Evolutionary conservation across 805 yeast species (phyloP), one percentile per base, ranked within the genome.

Genomic region (Saccharomyces kudriavzevii): DNA sequence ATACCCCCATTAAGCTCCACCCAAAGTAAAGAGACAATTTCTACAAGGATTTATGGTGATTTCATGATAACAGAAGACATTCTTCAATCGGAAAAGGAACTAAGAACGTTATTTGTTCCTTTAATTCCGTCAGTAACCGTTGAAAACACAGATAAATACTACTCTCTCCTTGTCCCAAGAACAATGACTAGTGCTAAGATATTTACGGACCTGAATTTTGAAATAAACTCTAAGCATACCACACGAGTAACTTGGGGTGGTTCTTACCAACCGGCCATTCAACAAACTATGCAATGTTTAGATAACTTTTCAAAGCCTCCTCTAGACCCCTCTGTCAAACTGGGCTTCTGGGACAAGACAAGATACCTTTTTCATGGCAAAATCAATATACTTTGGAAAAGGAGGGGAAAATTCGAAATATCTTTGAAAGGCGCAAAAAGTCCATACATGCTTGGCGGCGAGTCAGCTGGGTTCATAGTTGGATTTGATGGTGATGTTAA

Each of bases 311-410:
- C 95, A 0, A 91, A 92, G 66, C 96, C 96, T 0, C 96, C 95
- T 0, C 71, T 87, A 14, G 98, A 91, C 66, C 91, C 91, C 0
- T 88, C 96, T 1, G 78, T 81, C 3, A 86, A 85, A 60, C 71
- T 89, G 13, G 98, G 98, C 0, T 84, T 90, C 60, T 91, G 98
- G 98, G 98, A 91, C 69, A 92, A 90, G 66, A 69, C 89, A 27
- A 73, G 96, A 49, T 76, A 83, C 28, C 75, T 85, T 14, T 72
- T 89, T 60, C 97, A 91, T 71, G 96, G 96, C 0, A 77, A 80
- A 20, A 69, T 84, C 51, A 69, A 67, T 2, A 74, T 89, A 52
- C 64, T 70, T 14, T 79, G 87, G 76, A 69, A 70, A 2, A 68
- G 79, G 24, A 72, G 77, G 1, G 78, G 82, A 11, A 74, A 75